Evolutionary conservation across 169 alveolate species (phyloP), one percentile per base, ranked within the genome.

Genomic region (Sarcocystis neurona): DNA sequence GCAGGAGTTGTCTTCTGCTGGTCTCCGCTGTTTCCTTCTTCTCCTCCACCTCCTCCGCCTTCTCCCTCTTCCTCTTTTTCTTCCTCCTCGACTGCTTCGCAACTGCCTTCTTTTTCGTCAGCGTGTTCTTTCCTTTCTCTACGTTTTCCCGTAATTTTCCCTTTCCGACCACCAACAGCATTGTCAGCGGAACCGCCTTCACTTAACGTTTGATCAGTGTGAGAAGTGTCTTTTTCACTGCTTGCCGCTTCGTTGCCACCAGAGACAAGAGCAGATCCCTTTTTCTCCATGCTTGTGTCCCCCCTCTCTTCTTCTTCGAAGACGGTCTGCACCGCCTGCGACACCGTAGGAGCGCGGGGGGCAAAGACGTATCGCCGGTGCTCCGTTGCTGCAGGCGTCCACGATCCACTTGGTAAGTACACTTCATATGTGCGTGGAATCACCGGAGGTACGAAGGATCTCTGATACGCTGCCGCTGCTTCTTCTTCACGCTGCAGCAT

Each of bases 241-340:
- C 68, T 48, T 47, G 39, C 72, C 34, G 86, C 48, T 37, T 46
- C 48, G 27, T 79, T 46, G 48, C n/a, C 48, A 20, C 2, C 48
- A 37, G 63, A 47, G 23, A 34, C 74, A 34, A 47, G 41, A 4
- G 53, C 50, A 32, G 34, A 43, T 15, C 43, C 77, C 79, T 80
- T 80, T 32, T 56, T 80, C 41, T 41, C 78, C 39, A 46, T 80
- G 88, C 63, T 20, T 53, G 10, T 53, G 10, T 53, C n/a, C 20
- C 63, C 20, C n/a, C 63, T 53, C n/a, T 56, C 58, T 80, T 80
- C 77, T 66, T 56, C 88, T 80, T 56, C 47, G 88, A 74, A n/a
- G 56, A 58, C 23, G 86, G 63, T 20, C 53, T n/a, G n/a, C n/a
- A n/a, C n/a, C n/a, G n/a, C n/a, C n/a, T n/a, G n/a, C n/a, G n/a